Base-by-base conservation (phyloP, 441 rosid genomes). In the Corymbia citriodora region DNA sequence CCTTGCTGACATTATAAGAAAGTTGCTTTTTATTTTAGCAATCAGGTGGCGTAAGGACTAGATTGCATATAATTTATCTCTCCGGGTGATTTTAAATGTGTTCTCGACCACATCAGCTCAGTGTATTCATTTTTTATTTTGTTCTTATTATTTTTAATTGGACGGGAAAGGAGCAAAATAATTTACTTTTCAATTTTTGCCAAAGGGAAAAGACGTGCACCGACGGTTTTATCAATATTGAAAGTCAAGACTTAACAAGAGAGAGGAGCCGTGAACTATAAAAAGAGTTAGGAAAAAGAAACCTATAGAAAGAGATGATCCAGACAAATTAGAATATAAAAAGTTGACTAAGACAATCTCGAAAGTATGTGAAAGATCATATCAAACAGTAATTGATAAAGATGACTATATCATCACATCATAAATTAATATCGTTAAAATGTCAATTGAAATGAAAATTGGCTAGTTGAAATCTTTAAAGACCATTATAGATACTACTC, bases 391-490 rank as follows among this genome's bases (percentile, higher is more conserved):
- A 74, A 74, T 40, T 6, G 0, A 74, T 50, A 72, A 27, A 2
- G 0, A 14, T 40, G 52, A 40, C 85, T 21, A 45, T 0, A 2
- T 2, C 12, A 6, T 23, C 6, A 40, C 0, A 45, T 10, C 5
- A 45, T 40, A 79, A 11, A 79, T 79, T 45, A 45, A 29, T 25
- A 45, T 23, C 0, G 2, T 10, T 45, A 45, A 79, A 79, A 23
- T 23, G 10, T 12, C n/a, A 8, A 79, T 48, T 3, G 10, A 79
- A 45, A 79, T 1, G 15, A 79, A 21, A 25, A 23, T 1, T 36
- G 6, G 9, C 27, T 13, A 45, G 0, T 21, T 79, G 33, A 29
- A 63, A 29, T 63, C 10, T 45, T 40, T 4, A 23, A 23, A 11
- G 8, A 72, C 9, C 36, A 18, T 72, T 17, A 19, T 36, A 72